phyloP scores from a whole-genome alignment of 495 filamentous ascomycete species.

The Hypoxylon lienhwacheense region DNA sequence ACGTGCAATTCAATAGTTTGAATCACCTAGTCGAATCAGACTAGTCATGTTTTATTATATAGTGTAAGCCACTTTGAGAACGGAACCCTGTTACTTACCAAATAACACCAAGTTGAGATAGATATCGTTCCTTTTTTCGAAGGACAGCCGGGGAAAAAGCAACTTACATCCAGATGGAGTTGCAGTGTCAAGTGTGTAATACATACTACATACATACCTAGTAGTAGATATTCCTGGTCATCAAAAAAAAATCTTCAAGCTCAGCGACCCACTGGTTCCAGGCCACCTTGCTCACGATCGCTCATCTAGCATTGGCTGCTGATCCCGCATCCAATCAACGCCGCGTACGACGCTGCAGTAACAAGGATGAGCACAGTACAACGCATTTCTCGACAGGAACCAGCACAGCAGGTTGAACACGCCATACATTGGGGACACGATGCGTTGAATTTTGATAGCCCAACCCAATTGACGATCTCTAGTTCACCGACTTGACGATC shows the following conservation, averaged over 20 bases:
- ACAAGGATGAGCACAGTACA: constrained; percentile 22
- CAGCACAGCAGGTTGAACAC: constrained; percentile 23
- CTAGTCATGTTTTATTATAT: constrained; percentile 14
- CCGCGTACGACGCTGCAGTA: constrained; percentile 30
- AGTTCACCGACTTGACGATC: too few relatives aligned
- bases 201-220: too few relatives aligned
- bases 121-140: constrained; percentile 13
- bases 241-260: too few relatives aligned
- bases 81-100: too few relatives aligned
- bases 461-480: constrained; percentile 23
- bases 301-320: constrained; percentile 35
- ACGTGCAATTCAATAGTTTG: constrained; percentile 30
- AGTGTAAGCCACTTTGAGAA: constrained; percentile 7
- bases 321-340: constrained; percentile 33
- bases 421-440: constrained; percentile 18
- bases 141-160: constrained; percentile 8
- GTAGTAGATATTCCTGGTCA: too few relatives aligned
- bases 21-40: too few relatives aligned
- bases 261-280: constrained; percentile 8
- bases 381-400: constrained; percentile 26
- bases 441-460: constrained; percentile 12
- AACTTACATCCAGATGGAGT: too few relatives aligned
- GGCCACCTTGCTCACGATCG: constrained; percentile 28
- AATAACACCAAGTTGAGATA: constrained; percentile 4
- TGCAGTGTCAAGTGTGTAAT: too few relatives aligned